Evolutionary conservation across 345 rosid species (phyloP).

Genomic region (Sonneratia alba): DNA sequence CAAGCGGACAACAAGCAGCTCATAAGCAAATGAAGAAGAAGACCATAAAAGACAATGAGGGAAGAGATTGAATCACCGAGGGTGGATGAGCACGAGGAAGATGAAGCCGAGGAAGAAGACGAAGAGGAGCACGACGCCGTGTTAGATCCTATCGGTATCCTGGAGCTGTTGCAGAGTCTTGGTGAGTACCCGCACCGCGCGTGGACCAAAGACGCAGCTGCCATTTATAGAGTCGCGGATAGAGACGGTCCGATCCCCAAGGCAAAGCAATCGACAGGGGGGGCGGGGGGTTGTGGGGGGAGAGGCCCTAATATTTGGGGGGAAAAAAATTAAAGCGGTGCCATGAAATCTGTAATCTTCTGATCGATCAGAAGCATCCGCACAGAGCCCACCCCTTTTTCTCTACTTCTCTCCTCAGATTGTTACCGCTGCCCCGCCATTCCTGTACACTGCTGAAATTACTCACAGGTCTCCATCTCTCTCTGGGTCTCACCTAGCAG

Average conservation of each 20-base stretch:
- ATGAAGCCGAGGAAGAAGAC: constrained; percentile 29
- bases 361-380: not conserved
- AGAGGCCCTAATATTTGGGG: not conserved
- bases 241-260: constrained; percentile 7
- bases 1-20: not conserved
- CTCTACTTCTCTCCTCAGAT: not conserved
- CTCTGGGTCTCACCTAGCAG: not conserved
- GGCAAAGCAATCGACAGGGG: constrained; percentile 5
- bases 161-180: constrained; percentile 11
- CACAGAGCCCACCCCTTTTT: not conserved
- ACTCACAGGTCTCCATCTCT: not conserved
- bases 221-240: constrained; percentile 18
- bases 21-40: not conserved
- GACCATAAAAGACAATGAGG: not conserved
- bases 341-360: not conserved
- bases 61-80: constrained; percentile 28
- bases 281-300: not conserved
- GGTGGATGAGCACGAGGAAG: constrained; percentile 32
- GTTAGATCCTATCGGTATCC: constrained; percentile 17
- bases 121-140: constrained; percentile 28
- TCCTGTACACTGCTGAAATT: not conserved
- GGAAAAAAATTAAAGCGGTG: not conserved
- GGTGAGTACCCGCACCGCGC: constrained; percentile 34
- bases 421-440: not conserved
- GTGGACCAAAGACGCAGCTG: constrained; percentile 33